Evolutionary conservation across 179 eudicot genomes (phyloP).

Genomic region (Amaranthus tricolor): DNA sequence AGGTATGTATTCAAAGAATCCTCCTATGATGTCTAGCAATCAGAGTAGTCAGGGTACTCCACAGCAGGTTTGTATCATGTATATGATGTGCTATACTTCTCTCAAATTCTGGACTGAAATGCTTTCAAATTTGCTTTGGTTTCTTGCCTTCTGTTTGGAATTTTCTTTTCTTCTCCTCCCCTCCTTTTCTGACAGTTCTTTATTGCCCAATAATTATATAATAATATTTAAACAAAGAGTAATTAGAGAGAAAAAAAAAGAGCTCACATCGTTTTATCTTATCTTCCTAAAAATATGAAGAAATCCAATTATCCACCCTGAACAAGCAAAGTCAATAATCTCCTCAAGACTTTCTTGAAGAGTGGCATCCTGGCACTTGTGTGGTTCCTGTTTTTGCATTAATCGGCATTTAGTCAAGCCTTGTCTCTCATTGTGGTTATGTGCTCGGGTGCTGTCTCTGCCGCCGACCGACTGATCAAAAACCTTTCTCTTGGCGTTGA

Average conservation of each 20-base stretch:
- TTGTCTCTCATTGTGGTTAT: not conserved
- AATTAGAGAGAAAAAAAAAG: not conserved
- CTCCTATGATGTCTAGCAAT: slow-evolving; percentile 63
- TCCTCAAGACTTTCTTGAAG: not conserved
- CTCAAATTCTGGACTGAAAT: not conserved
- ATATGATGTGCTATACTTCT: not conserved
- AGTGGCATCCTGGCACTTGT: not conserved
- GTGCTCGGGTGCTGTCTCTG: not conserved
- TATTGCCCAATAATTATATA: not conserved
- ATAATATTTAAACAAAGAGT: not conserved
- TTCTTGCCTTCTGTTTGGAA: not conserved
- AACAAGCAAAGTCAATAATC: not conserved
- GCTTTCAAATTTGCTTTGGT: not conserved
- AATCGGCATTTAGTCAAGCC: not conserved
- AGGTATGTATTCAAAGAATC: slow-evolving; percentile 76
- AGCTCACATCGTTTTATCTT: no score
- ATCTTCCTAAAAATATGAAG: not conserved
- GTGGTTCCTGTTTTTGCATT: not conserved
- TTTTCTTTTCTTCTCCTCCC: no score
- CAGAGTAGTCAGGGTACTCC: slow-evolving; percentile 67
- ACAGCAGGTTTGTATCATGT: slow-evolving; percentile 56
- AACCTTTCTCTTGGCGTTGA: not conserved
- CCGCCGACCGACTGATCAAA: not conserved
- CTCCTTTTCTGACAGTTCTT: not conserved
- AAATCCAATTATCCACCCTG: not conserved